Evolutionary conservation across 192 early-diverging fungal species (phyloP), one percentile per base, ranked within the genome.

Genomic region (Linnemannia schmuckeri): DNA sequence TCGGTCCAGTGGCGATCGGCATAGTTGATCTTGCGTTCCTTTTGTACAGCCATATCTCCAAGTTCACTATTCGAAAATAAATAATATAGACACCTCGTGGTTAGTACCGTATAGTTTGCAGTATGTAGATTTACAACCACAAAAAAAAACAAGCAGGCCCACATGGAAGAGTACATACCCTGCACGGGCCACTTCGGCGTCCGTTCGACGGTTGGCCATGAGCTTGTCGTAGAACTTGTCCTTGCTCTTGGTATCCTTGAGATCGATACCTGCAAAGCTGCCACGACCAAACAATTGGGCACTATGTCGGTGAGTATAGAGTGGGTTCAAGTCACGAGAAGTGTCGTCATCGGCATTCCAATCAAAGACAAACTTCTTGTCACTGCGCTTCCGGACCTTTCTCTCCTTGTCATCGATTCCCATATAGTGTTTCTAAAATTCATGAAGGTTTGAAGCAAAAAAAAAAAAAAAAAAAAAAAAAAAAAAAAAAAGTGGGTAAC

Each of bases 321-420:
- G 87, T 18, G 97, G 97, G 86, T 96, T 98, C 72, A 96, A 94
- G 80, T 99, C 98, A 47, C 94, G 90, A 24, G 98, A 98, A 5
- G 98, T 99, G 81, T 99, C 98, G 87, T 99, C 98, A 37, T 92
- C 91, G 0, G 96, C 95, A 75, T 95, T 96, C 98, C 98, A 99
- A 86, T 98, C 98, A 92, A 99, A 99, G 22, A 97, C 96, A 88
- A 99, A 98, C 83, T 97, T 98, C 72, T 97, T 96, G 72, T 98
- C 97, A 80, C 97, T 96, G 91, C 96, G 95, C 77, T 91, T 92
- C 20, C 98, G 94, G 71, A 94, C 90, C 78, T 94, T 95, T 41
- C 97, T 93, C 77, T 94, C 92, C 74, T 91, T 90, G 18, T 94
- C 90, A 54, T 97, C 96, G 57, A 93, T 94, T 10, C 94, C 96